These are phyloP conservation scores for Ophioceras dolichostomum DNA, from an alignment of 2,329 filamentous ascomycete species.

Conservation along the genomic window DNA sequence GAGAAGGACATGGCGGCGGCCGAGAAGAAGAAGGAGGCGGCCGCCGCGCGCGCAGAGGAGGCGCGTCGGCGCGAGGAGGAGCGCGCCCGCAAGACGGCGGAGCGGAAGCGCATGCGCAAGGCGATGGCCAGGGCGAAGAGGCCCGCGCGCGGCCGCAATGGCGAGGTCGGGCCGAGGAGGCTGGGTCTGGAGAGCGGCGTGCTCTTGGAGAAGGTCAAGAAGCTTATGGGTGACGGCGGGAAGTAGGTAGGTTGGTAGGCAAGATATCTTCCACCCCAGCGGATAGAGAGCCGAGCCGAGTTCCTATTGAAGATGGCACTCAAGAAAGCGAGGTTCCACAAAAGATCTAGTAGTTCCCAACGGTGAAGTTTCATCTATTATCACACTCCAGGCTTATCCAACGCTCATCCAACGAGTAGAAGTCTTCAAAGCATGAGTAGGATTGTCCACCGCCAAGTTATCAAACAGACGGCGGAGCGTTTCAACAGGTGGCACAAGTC, in stretches of 20 bases:
- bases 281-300: too few relatives aligned
- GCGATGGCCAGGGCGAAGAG: constrained; percentile 62
- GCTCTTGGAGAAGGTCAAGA: constrained; percentile 66
- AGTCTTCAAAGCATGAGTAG: too few relatives aligned
- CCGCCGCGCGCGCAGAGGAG: constrained; percentile 27
- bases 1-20: constrained; percentile 47
- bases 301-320: too few relatives aligned
- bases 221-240: constrained; percentile 41
- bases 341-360: too few relatives aligned
- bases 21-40: constrained; percentile 20
- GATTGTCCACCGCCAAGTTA: too few relatives aligned
- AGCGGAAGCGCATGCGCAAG: constrained; percentile 50
- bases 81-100: constrained; percentile 51
- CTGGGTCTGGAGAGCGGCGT: constrained; percentile 70
- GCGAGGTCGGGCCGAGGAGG: constrained; percentile 58
- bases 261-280: neutral
- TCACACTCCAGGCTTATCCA: too few relatives aligned
- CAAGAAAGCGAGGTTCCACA: too few relatives aligned
- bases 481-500: too few relatives aligned
- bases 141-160: constrained; percentile 48
- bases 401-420: too few relatives aligned
- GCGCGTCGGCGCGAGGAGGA: constrained; percentile 30
- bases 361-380: too few relatives aligned
- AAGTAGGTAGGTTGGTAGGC: neutral
- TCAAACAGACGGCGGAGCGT: too few relatives aligned